Percentiles rank a stretch among this genome's conserved stretches.
phyloP scores from a whole-genome alignment of 2,329 filamentous ascomycete genomes.

The Magnaporthales sp. region DNA sequence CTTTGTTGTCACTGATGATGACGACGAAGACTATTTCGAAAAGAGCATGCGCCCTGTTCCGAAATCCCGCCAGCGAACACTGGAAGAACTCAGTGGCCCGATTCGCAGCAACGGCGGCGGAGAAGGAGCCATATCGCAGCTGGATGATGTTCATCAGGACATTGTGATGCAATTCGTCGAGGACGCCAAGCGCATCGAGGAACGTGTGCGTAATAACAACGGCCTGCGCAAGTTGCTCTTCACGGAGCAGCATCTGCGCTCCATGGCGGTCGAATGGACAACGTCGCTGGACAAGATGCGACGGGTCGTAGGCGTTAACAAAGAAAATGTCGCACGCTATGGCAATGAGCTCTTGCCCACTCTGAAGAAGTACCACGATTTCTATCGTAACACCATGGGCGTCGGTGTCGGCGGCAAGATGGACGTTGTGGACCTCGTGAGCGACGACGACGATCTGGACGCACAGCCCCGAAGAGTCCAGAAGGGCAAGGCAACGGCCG shows the following conservation, averaged over 20 bases:
- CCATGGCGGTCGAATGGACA: conserved; percentile 67
- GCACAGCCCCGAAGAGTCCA: conserved; percentile 7
- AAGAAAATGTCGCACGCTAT: conserved; percentile 51
- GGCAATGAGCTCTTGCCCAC: conserved; percentile 54
- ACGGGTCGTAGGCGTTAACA: conserved; percentile 53
- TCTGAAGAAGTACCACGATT: conserved; percentile 36
- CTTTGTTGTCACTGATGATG: conserved; percentile 28
- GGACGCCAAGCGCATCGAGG: conserved; percentile 51
- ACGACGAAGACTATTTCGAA: conserved; percentile 36
- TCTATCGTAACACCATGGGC: conserved; percentile 44
- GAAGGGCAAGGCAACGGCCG: conserved; percentile 16
- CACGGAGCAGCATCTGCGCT: conserved; percentile 57
- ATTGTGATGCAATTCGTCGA: conserved; percentile 57
- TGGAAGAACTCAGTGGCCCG: conserved; percentile 40
- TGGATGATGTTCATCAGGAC: conserved; percentile 52
- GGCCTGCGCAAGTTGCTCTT: conserved; percentile 53
- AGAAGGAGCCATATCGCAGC: conserved; percentile 23
- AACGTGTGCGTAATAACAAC: conserved; percentile 51
- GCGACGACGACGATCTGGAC: conserved; percentile 28
- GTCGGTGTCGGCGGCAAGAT: conserved; percentile 15
- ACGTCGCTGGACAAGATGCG: conserved; percentile 52
- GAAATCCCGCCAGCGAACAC: conserved; percentile 24
- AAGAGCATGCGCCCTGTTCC: conserved; percentile 27
- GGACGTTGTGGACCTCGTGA: conserved; percentile 48
- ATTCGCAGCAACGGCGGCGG: conserved; percentile 50